These are phyloP conservation scores for Marchantia paleacea DNA, from an alignment of 225 moss, liverwort and hornwort genomes.

Conservation along the genomic window DNA sequence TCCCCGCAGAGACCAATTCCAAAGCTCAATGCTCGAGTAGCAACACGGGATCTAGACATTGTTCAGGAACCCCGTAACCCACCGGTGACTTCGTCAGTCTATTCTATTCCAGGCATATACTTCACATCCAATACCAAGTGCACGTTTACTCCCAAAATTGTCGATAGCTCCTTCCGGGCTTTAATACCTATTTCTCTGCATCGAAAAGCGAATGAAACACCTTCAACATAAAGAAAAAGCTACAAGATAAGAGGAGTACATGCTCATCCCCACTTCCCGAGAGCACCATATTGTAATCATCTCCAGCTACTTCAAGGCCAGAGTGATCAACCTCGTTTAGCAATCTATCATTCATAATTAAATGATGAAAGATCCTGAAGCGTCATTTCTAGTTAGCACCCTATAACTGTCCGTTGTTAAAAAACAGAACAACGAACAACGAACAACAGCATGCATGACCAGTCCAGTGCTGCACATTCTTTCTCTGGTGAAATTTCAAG, in stretches of 20 bases:
- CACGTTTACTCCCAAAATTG: conserved; percentile 59
- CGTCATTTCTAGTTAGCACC: no score
- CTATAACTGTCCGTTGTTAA: no score
- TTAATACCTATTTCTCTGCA: conserved; percentile 86
- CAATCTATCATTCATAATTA: no score
- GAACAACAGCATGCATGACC: background rate
- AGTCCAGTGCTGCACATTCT: background rate
- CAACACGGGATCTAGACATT: background rate
- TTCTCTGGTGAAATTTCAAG: background rate
- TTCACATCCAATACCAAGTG: conserved; percentile 79
- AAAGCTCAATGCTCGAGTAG: background rate
- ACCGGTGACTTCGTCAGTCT: conserved; percentile 1
- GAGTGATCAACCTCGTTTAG: background rate
- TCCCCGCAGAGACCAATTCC: background rate
- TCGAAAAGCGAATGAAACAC: background rate
- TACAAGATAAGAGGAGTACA: background rate
- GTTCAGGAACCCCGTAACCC: no score
- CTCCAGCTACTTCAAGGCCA: background rate
- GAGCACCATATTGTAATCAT: background rate
- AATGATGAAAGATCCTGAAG: no score
- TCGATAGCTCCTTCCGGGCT: conserved; percentile 81
- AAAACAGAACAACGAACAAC: no score
- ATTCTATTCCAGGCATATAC: conserved; percentile 40
- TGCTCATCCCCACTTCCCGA: background rate
- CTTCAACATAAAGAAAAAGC: background rate